Conservation (phyloP, 2,329 filamentous ascomycete species). For the Colletotrichum sidae region DNA sequence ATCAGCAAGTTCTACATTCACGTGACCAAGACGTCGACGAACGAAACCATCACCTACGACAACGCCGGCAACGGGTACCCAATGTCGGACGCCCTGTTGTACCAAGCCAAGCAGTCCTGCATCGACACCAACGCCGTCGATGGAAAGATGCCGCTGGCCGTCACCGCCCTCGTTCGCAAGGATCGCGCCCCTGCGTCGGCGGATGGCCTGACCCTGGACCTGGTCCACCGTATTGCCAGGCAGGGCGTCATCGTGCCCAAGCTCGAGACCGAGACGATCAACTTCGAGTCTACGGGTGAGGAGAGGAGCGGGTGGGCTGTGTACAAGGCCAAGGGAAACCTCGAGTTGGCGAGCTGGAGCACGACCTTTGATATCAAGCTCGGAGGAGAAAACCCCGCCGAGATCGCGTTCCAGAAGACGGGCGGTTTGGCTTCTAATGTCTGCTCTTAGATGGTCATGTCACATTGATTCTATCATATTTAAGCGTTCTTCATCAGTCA, state of each 20-base stretch:
- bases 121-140: constrained; percentile 3
- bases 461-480: too few relatives aligned
- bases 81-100: constrained; percentile 37
- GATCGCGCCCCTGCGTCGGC: constrained; percentile 15
- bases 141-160: constrained; percentile 15
- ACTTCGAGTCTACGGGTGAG: constrained; percentile 23
- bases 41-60: constrained; percentile 35
- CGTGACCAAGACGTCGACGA: constrained; percentile 38
- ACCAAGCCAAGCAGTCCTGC: constrained; percentile 39
- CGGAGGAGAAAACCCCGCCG: constrained; percentile 11
- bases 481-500: too few relatives aligned
- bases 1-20: constrained; percentile 42
- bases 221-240: constrained; percentile 25
- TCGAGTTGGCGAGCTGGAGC: constrained; percentile 19
- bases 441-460: not conserved
- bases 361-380: constrained; percentile 34
- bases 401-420: constrained; percentile 24
- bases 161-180: constrained; percentile 27
- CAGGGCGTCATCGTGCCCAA: constrained; percentile 32
- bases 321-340: constrained; percentile 17
- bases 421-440: not conserved
- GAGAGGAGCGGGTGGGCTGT: constrained; percentile 24
- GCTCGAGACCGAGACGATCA: constrained; percentile 25
- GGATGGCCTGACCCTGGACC: constrained; percentile 23
- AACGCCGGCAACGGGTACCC: constrained; percentile 41